A percentile compares a stretch with the other conserved stretches of the same genome.
phyloP scores from a whole-genome alignment of 2,329 filamentous ascomycete species.

The Thelonectria rubi region DNA sequence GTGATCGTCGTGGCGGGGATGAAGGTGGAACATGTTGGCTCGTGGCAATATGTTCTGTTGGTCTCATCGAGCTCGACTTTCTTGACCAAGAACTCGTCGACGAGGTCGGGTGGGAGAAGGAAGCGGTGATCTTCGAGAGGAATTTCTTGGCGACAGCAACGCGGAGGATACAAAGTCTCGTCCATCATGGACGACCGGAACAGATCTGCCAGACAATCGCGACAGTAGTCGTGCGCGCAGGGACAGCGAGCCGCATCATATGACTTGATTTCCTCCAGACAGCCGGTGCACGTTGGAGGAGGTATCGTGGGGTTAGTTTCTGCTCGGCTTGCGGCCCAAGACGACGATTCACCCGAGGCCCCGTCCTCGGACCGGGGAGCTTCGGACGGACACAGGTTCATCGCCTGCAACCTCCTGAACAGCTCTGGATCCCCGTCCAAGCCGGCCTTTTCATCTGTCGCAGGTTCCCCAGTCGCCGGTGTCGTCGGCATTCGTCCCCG shows the following conservation, averaged over 20 bases:
- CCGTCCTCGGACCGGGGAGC: neutral
- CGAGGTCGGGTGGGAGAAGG: slow-evolving; percentile 50
- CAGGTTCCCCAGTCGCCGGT: neutral
- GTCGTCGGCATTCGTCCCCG: neutral
- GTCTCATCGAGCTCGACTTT: slow-evolving; percentile 57
- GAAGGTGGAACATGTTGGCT: slow-evolving; percentile 55
- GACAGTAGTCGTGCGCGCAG: slow-evolving; percentile 60
- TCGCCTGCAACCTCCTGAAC: slow-evolving; percentile 4
- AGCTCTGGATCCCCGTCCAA: neutral
- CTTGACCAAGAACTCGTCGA: slow-evolving; percentile 53
- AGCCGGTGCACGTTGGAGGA: neutral
- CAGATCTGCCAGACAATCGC: slow-evolving; percentile 54
- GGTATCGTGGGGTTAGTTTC: neutral
- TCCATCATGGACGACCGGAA: slow-evolving; percentile 57
- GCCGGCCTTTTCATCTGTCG: neutral
- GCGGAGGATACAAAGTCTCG: slow-evolving; percentile 63
- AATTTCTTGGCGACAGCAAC: slow-evolving; percentile 59
- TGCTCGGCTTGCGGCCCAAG: neutral
- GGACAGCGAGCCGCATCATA: neutral
- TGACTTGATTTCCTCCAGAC: neutral
- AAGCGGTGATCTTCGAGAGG: slow-evolving; percentile 44
- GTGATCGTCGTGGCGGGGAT: slow-evolving; percentile 49
- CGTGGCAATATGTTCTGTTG: slow-evolving; percentile 62
- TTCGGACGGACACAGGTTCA: neutral
- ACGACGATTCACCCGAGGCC: slow-evolving; percentile 2